Conservation (phyloP, 2,329 filamentous ascomycete genomes). For the Albophoma yamanashiensis region DNA sequence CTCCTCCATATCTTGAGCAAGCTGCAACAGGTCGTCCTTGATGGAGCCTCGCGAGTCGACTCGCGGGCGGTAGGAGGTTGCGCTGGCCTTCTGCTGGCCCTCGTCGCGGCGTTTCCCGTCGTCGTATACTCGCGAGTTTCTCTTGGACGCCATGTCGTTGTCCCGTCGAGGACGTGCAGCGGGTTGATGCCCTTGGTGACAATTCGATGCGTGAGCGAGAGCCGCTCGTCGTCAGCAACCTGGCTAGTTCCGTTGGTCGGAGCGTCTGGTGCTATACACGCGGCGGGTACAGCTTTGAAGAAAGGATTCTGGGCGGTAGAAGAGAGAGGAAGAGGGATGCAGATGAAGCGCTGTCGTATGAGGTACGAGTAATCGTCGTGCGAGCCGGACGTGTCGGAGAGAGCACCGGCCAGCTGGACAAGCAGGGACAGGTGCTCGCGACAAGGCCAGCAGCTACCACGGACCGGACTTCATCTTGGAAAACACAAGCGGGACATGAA, state of each 20-base stretch:
- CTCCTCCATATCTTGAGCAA: conserved; percentile 12
- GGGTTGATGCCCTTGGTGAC: background rate
- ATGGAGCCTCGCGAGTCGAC: conserved; percentile 18
- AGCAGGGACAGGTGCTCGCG: background rate
- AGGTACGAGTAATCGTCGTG: background rate
- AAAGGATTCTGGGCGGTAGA: background rate
- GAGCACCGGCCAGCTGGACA: background rate
- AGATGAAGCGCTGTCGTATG: background rate
- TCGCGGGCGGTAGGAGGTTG: conserved; percentile 15
- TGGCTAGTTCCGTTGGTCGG: background rate
- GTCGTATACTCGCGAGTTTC: conserved; percentile 12
- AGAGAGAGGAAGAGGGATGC: background rate
- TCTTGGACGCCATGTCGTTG: conserved; percentile 11
- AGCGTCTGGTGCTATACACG: background rate
- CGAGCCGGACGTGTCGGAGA: background rate
- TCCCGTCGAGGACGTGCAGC: background rate
- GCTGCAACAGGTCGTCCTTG: conserved; percentile 15
- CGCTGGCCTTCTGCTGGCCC: conserved; percentile 2
- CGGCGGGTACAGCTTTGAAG: background rate
- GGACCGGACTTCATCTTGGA: background rate
- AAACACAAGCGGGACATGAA: conserved; percentile 2
- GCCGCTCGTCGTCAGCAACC: background rate
- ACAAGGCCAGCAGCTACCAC: background rate
- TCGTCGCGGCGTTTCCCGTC: conserved; percentile 7
- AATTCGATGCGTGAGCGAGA: background rate